Evolutionary conservation across 805 yeast genomes (phyloP).

Genomic region (Kuraishia ogatae): DNA sequence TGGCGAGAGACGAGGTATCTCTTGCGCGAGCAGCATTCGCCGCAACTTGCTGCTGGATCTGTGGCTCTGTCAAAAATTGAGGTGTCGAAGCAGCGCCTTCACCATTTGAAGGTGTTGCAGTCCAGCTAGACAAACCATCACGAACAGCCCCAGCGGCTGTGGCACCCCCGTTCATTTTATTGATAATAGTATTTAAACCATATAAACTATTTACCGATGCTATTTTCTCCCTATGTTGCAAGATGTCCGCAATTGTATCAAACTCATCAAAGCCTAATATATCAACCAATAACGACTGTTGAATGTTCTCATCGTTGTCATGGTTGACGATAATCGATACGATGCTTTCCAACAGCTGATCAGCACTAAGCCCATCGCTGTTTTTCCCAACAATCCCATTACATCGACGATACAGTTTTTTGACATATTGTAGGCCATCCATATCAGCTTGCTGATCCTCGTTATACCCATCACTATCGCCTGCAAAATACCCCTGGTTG

Average conservation of each 20-base stretch:
- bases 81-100: slow-evolving; percentile 7
- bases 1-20: slow-evolving; percentile 39
- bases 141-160: background rate
- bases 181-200: background rate
- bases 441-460: slow-evolving; percentile 5
- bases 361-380: slow-evolving; percentile 22
- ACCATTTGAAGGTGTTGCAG: slow-evolving; percentile 2
- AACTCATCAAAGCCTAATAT: slow-evolving; percentile 80
- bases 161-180: background rate
- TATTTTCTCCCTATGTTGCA: slow-evolving; percentile 33
- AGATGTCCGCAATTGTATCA: slow-evolving; percentile 61
- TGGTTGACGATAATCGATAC: slow-evolving; percentile 8
- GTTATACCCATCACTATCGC: background rate
- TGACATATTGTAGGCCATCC: slow-evolving; percentile 16
- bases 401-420: slow-evolving; percentile 12
- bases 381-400: slow-evolving; percentile 23
- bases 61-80: slow-evolving; percentile 40
- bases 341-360: slow-evolving; percentile 21
- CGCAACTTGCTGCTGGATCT: slow-evolving; percentile 43
- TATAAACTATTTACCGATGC: slow-evolving; percentile 4
- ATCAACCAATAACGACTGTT: slow-evolving; percentile 71
- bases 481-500: background rate
- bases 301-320: slow-evolving; percentile 35
- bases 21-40: slow-evolving; percentile 41
- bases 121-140: no score